phyloP scores from a whole-genome alignment of 495 filamentous ascomycete genomes.

The Thermochaetoides thermophila region DNA sequence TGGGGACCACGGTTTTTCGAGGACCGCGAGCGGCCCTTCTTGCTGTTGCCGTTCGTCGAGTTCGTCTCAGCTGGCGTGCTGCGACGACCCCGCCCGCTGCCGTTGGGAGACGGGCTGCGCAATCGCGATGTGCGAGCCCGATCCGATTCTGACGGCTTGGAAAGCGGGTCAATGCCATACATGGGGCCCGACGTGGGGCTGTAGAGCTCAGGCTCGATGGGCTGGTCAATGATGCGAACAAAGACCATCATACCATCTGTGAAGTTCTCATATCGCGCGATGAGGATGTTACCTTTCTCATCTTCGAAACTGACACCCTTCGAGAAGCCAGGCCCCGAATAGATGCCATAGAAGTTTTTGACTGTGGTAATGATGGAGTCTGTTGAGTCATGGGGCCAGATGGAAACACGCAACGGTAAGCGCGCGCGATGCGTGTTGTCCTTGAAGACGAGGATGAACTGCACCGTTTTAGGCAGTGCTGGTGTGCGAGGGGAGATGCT shows the following conservation, averaged over 20 bases:
- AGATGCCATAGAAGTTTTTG: constrained; percentile 94
- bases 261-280: constrained; percentile 91
- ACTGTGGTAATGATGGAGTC: constrained; percentile 93
- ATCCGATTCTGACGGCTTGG: constrained; percentile 46
- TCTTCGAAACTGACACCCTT: constrained; percentile 86
- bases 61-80: constrained; percentile 72
- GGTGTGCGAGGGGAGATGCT: constrained; percentile 34
- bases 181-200: constrained; percentile 20
- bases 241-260: constrained; percentile 76
- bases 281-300: constrained; percentile 67
- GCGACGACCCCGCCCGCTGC: constrained; percentile 55
- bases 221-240: constrained; percentile 68
- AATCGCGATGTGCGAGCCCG: constrained; percentile 55
- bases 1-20: constrained; percentile 56
- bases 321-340: constrained; percentile 46
- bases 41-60: constrained; percentile 31
- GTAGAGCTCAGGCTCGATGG: constrained; percentile 27
- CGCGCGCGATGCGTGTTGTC: constrained; percentile 59
- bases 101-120: constrained; percentile 71
- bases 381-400: constrained; percentile 84
- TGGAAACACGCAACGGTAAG: constrained; percentile 80
- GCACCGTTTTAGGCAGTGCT: constrained; percentile 55
- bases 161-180: constrained; percentile 40
- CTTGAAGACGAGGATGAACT: constrained; percentile 73
- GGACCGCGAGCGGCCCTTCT: constrained; percentile 53